Percentiles rank a stretch among this genome's conserved stretches.
Conservation (phyloP, 169 alveolate species). For the Cyclospora cayetanensis region DNA sequence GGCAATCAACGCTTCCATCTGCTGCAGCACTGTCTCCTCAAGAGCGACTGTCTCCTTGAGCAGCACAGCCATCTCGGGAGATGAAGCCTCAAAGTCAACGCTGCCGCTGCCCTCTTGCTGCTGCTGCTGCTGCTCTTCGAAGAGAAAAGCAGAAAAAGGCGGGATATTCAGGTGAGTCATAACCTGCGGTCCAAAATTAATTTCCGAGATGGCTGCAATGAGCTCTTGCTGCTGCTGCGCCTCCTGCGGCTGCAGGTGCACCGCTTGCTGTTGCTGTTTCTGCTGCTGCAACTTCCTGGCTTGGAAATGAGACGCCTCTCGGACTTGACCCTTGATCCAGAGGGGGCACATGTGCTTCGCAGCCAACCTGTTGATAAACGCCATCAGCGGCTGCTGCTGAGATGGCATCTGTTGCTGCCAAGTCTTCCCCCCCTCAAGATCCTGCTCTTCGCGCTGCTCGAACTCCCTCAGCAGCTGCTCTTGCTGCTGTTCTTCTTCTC, state of each 20-base stretch:
- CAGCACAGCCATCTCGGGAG: neutral
- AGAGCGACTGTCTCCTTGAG: neutral
- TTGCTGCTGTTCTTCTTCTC: neutral
- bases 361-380: neutral
- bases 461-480: neutral
- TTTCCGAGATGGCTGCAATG: neutral
- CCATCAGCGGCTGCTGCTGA: neutral
- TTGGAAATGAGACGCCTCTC: neutral
- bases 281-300: neutral
- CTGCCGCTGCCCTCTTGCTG: conserved; percentile 1
- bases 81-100: neutral
- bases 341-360: neutral
- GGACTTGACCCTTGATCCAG: neutral
- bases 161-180: no score
- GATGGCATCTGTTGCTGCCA: neutral
- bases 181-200: neutral
- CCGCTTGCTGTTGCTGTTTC: conserved; percentile 1
- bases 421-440: neutral
- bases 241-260: neutral
- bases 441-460: no score
- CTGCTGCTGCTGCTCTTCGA: neutral
- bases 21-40: neutral
- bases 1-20: neutral
- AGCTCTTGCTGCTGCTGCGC: neutral
- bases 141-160: neutral